Evolutionary conservation across 345 rosid species (phyloP).

Genomic region (Salix suchowensis): DNA sequence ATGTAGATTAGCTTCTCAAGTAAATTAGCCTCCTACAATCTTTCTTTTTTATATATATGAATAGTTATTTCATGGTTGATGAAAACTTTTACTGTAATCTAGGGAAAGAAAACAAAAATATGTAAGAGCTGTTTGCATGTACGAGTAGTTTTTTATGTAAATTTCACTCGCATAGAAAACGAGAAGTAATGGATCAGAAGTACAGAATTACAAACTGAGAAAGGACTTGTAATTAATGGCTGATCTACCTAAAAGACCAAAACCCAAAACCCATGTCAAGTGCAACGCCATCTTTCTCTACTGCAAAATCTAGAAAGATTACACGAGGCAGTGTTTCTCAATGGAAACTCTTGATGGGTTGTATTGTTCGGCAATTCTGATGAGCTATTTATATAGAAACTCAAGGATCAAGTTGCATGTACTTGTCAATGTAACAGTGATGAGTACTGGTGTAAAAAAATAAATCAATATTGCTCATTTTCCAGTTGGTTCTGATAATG

Average conservation of each 20-base stretch:
- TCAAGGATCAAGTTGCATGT: conserved; percentile 31
- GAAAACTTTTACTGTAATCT: neutral
- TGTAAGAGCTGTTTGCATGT: neutral
- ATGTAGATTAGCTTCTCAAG: neutral
- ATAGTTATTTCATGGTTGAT: too few relatives aligned
- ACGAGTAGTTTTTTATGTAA: neutral
- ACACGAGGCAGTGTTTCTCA: neutral
- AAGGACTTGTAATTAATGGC: neutral
- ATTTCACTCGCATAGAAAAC: neutral
- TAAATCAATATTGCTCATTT: conserved; percentile 20
- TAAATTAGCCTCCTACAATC: neutral
- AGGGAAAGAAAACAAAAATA: neutral
- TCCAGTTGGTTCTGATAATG: conserved; percentile 35
- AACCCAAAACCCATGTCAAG: conserved; percentile 10
- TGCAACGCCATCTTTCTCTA: conserved; percentile 10
- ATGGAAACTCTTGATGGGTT: neutral
- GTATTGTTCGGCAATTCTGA: neutral
- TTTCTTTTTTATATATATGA: neutral
- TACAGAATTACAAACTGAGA: neutral
- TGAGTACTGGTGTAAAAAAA: neutral
- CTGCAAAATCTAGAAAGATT: neutral
- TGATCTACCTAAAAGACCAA: conserved; percentile 26
- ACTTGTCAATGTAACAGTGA: conserved; percentile 15
- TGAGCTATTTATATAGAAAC: conserved; percentile 33
- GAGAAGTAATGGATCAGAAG: neutral